Evolutionary conservation across 352 stramenopile species (phyloP), one percentile per base, ranked within the genome.

Genomic region (Globisporangium iwayamae): DNA sequence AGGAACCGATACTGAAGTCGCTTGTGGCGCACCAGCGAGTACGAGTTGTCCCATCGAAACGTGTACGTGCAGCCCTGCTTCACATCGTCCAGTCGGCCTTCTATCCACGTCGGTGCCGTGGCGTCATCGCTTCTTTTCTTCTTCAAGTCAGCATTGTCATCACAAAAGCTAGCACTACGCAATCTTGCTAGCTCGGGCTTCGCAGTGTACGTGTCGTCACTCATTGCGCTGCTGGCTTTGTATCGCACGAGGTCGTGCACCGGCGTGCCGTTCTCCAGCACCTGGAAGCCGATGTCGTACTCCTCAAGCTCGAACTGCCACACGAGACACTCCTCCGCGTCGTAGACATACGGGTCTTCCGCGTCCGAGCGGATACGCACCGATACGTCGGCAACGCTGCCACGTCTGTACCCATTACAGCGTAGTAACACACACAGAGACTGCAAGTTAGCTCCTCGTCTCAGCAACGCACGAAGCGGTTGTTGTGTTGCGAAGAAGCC

Each of bases 21-120:
- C 43, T 93, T 93, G 67, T 85, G 76, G 4, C 84, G 80, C 28
- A 91, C 68, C 34, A 89, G 68, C 55, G 84, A 93, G 68, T 93
- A 93, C 36, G 75, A 78, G 62, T 93, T 93, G 59, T 91, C 82
- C 84, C 84, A 93, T 5, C 70, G 72, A 43, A 93, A 73, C 39
- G 80, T 82, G 63, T 85, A 86, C 32, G 76, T 62, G n/a, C 54
- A 66, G n/a, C 67, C 76, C 2, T 47, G 41, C 52, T 72, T 70
- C 18, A 84, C 51, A 16, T 16, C 43, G 18, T 78, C 68, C 10
- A 83, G 60, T 45, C 50, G 62, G 10, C 72, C 77, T 63, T 87
- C 82, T 36, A 76, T 68, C 34, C 56, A 74, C 38, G 57, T 30
- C 18, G 30, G 18, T 6, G 36, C 8, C 8, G 4, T 0, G 16